These are phyloP conservation scores for Coemansia sp. DNA, from an alignment of 192 early-diverging fungal species.

Conservation along the genomic window DNA sequence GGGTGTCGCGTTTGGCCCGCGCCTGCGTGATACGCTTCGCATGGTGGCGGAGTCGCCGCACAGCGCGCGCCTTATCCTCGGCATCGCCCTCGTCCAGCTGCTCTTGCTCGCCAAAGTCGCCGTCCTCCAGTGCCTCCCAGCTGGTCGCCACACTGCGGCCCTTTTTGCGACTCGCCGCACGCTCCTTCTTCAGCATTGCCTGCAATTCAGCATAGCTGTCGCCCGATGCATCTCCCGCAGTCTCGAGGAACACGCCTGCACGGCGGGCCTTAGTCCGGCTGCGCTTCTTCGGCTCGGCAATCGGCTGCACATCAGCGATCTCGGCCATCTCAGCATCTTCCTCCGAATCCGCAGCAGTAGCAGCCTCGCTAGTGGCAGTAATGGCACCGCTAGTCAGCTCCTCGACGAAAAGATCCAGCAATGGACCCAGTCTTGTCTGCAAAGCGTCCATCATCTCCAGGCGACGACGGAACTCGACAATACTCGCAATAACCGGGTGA, in stretches of 20 bases:
- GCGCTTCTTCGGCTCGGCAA: constrained; percentile 18
- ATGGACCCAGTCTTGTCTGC: constrained; percentile 61
- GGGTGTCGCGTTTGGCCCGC: constrained; percentile 40
- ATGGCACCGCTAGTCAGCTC: constrained; percentile 54
- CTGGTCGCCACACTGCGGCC: neutral
- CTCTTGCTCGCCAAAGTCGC: constrained; percentile 81
- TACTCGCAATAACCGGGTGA: constrained; percentile 84
- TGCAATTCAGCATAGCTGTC: constrained; percentile 59
- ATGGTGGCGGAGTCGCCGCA: constrained; percentile 53
- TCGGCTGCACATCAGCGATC: constrained; percentile 11
- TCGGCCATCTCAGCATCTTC: constrained; percentile 39
- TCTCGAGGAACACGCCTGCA: constrained; percentile 7
- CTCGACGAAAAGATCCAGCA: constrained; percentile 60
- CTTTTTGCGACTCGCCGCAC: constrained; percentile 19
- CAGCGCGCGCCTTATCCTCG: constrained; percentile 76
- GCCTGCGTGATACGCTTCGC: constrained; percentile 47
- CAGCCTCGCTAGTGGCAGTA: constrained; percentile 22
- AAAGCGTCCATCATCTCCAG: constrained; percentile 71
- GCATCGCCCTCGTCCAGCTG: constrained; percentile 75
- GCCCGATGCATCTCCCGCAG: constrained; percentile 5
- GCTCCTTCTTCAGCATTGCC: constrained; percentile 35
- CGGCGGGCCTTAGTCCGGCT: constrained; percentile 11
- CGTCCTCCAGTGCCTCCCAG: constrained; percentile 53
- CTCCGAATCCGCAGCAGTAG: neutral
- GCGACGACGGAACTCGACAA: constrained; percentile 76